Evolutionary conservation across 2,329 filamentous ascomycete genomes (phyloP).

Genomic region (Pyrenochaeta sp.): DNA sequence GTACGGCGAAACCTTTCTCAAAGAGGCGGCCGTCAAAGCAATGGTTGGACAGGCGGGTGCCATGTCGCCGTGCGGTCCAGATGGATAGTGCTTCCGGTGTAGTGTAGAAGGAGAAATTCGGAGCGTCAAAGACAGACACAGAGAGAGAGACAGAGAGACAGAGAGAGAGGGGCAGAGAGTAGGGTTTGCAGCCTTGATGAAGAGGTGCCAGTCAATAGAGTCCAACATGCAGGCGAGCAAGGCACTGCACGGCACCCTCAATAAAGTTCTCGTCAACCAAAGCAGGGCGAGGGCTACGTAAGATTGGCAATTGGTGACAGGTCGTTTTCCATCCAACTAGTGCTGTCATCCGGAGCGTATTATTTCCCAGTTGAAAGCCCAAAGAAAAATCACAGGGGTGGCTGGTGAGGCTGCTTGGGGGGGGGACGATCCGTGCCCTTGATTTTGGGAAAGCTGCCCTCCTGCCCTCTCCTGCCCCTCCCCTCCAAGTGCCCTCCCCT

Average conservation of each 20-base stretch:
- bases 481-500: slow-evolving; percentile 22
- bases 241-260: too few relatives aligned
- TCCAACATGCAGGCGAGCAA: too few relatives aligned
- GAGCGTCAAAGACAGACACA: slow-evolving; percentile 1
- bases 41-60: slow-evolving; percentile 40
- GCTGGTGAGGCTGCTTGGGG: slow-evolving; percentile 18
- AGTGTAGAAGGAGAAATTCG: slow-evolving; percentile 7
- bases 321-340: slow-evolving; percentile 15
- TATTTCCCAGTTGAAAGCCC: slow-evolving; percentile 19
- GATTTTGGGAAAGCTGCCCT: slow-evolving; percentile 14
- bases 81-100: slow-evolving; percentile 4
- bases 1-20: slow-evolving; percentile 26
- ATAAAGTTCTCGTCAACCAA: too few relatives aligned
- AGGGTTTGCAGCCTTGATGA: neutral
- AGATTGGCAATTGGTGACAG: slow-evolving; percentile 6
- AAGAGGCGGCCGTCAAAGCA: slow-evolving; percentile 19
- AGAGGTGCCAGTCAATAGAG: too few relatives aligned
- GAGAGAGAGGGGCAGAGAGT: neutral
- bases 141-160: too few relatives aligned
- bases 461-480: slow-evolving; percentile 10
- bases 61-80: slow-evolving; percentile 34
- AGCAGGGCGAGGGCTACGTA: neutral
- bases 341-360: slow-evolving; percentile 14
- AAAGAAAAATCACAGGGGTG: slow-evolving; percentile 25
- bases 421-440: slow-evolving; percentile 13